Base-by-base conservation (phyloP, 371 early-diverging fungal genomes). In the Rhizopus microsporus region DNA sequence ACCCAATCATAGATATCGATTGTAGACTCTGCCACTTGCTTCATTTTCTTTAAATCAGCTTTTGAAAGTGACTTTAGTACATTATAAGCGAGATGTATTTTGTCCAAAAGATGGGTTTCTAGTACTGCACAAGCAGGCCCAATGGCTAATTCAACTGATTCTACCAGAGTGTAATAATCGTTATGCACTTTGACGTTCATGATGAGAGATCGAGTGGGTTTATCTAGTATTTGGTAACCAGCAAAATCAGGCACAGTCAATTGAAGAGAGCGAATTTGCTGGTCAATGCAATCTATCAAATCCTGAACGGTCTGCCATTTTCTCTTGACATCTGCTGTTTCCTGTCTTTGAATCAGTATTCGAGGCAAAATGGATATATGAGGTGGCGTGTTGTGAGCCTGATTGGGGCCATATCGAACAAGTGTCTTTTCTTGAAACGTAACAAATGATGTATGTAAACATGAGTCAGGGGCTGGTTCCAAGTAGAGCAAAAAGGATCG, bases 1-100 rank as follows among this genome's bases (percentile, higher is more conserved):
- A 65, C 62, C 68, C 65, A 62, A 37, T 68, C 68, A 45, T 65
- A 59, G 32, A 66, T 53, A 59, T 65, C 64, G 37, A 72, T 69
- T 0, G 50, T 65, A 6, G 46, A 7, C 47, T 72, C 60, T 3
- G 72, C 69, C 31, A 63, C 47, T 3, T 66, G 60, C 38, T 52
- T 69, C 50, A 72, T 42, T 35, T 49, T 51, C 32, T 68, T 64
- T 46, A 72, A 29, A 12, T 58, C 51, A 8, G 52, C 50, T n/a
- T 44, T 51, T 15, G 68, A 38, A 33, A 65, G 43, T 7, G 72
- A 60, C 35, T 62, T 56, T 9, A 72, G 56, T 2, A 63, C 55
- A 35, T 72, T 68, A 38, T 72, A 72, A 39, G 67, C 69, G 16
- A 72, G 59, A 38, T 63, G 63, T 12, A 72, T 45, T 38, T 56